phyloP scores from a whole-genome alignment of 2,329 filamentous ascomycete genomes.

The Fusarium sp. region DNA sequence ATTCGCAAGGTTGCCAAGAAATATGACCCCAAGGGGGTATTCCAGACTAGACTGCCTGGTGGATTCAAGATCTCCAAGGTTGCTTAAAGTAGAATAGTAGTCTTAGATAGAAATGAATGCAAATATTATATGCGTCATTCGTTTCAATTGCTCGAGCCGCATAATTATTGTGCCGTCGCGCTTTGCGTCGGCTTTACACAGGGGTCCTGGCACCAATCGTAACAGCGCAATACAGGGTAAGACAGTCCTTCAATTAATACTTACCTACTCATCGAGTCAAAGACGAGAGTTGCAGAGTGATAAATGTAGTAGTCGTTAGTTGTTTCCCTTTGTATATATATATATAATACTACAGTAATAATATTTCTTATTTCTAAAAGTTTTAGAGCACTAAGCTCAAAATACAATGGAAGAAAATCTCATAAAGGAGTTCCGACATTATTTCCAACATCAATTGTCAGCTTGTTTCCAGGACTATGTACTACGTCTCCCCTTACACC shows the following conservation, averaged over 20 bases:
- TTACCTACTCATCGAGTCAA: too few relatives aligned
- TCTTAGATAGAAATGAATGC: background rate
- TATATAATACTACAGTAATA: too few relatives aligned
- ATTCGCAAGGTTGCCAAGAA: conserved; percentile 5
- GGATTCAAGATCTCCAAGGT: conserved; percentile 19
- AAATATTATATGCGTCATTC: fast-evolving
- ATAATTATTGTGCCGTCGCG: background rate
- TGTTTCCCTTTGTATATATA: too few relatives aligned
- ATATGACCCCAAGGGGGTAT: background rate
- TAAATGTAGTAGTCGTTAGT: too few relatives aligned
- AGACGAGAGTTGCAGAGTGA: fast-evolving
- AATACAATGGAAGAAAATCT: too few relatives aligned
- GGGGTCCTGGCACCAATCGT: too few relatives aligned
- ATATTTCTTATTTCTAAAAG: too few relatives aligned
- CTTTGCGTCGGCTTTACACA: background rate
- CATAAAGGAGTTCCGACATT: background rate
- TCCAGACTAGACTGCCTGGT: conserved; percentile 1
- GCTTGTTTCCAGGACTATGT: background rate
- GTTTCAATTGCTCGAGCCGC: background rate
- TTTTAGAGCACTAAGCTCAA: too few relatives aligned
- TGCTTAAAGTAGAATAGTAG: background rate
- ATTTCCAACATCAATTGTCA: background rate
- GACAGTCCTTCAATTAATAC: too few relatives aligned
- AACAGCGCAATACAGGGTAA: background rate
- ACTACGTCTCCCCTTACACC: background rate